Evolutionary conservation across 371 early-diverging fungal species (phyloP), one percentile per base, ranked within the genome.

Genomic region (Blakeslea trispora): DNA sequence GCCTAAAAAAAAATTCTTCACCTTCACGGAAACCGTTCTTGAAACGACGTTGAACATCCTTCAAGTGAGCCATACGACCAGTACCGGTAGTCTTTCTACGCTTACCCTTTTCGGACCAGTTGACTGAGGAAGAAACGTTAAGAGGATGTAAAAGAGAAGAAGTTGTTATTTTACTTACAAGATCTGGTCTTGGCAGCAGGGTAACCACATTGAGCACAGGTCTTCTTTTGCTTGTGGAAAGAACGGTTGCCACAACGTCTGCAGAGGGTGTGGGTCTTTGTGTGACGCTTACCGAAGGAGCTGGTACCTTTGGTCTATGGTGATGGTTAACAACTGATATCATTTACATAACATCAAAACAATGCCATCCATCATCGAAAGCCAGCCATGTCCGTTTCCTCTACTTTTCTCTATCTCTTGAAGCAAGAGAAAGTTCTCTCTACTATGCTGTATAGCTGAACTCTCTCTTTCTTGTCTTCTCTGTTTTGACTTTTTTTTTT

Each of bases 151-250:
- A 37, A 6, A 37, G 3, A 37, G 2, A 43, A 5, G 5, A 43
- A 18, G 5, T 28, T 28, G 11, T 9, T 11, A 6, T 6, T 7
- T 37, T 18, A 83, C 87, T 80, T 74, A 91, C 89, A 96, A 75
- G 82, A 86, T 75, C 98, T 89, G 80, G 86, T 89, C 86, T 97
- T 98, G 66, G 96, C 93, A 67, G 94, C 81, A 50, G 99, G 99
- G 85, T 95, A 99, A 58, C 93, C 99, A 85, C 99, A 99, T 73
- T 91, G 90, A 65, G 98, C 91, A 84, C 99, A 99, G 57, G 91
- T 92, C 89, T 94, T 92, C 91, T 97, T 97, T 82, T 97, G 97
- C 88, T 91, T 95, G 91, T 99, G 99, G 92, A 94, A 98, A 55
- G 97, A 85, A 63, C 95, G 92, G 63, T 87, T 87, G 44, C 98